Evolutionary conservation across 768 basidiomycete genomes (phyloP), one percentile per base, ranked within the genome.

Genomic region (Suillus ampliporus): DNA sequence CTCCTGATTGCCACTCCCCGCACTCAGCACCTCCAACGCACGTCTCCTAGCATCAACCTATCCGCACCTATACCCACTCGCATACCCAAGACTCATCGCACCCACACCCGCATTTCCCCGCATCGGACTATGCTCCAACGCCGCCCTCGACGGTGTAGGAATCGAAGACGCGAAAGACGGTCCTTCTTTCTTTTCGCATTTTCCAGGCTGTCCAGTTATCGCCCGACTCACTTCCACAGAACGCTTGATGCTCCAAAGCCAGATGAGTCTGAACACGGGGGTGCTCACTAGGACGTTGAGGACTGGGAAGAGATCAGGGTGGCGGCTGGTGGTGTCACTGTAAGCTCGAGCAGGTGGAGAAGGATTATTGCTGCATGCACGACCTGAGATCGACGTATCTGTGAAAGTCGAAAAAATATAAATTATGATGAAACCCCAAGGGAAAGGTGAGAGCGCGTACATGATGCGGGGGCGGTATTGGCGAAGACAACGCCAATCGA

Each of bases 181-280:
- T 31, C 54, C 51, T 19, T 69, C 71, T 23, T 54, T 21, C 5
- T 65, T 62, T 5, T 66, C 65, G 14, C 21, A 7, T 38, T 38
- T 38, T n/a, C 74, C 71, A 5, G 74, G 71, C 1, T 87, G 75
- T 0, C 89, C 89, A 5, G 86, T 84, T 13, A 92, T 72, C 15
- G 89, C 91, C 95, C 95, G 97, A 10, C 85, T 80, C 40, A 89
- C 88, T 69, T 96, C 89, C 26, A 95, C 71, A 26, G 90, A 85
- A 52, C 91, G 88, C 66, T 89, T 90, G 73, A 94, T 87, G 56
- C 91, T 92, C 94, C 94, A 97, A 15, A 95, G 70, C 92, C 92
- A 98, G n/a, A 85, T 81, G 34, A 93, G 73, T 8, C 80, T 84
- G 72, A 98, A 97, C 17, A 97, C 86, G 1, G 87, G 89, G 2